Conservation (phyloP, 2,329 filamentous ascomycete species). For the Didymellaceae sp. region DNA sequence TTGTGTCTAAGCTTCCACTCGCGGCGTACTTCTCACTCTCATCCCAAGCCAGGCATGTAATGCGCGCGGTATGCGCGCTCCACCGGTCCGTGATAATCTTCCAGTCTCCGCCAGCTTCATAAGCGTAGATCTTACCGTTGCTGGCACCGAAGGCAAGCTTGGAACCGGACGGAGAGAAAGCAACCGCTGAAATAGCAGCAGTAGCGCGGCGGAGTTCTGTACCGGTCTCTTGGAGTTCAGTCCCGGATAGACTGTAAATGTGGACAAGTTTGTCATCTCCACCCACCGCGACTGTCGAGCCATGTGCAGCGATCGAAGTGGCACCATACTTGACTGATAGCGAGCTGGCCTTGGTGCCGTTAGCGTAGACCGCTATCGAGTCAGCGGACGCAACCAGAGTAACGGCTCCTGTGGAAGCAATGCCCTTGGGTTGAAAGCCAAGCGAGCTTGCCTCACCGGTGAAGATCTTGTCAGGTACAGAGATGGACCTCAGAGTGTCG, state of each 20-base stretch:
- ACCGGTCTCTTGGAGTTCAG: slow-evolving; percentile 59
- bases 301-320: slow-evolving; percentile 73
- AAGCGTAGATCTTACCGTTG: slow-evolving; percentile 86
- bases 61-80: slow-evolving; percentile 73
- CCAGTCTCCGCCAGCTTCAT: slow-evolving; percentile 67
- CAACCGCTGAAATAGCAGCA: slow-evolving; percentile 76
- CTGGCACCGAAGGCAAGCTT: slow-evolving; percentile 83
- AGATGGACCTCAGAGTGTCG: slow-evolving; percentile 82
- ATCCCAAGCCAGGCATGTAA: slow-evolving; percentile 79
- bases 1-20: slow-evolving; percentile 87
- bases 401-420: slow-evolving; percentile 63
- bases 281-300: slow-evolving; percentile 75
- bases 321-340: slow-evolving; percentile 69
- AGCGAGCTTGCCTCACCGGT: slow-evolving; percentile 72
- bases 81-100: slow-evolving; percentile 80
- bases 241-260: slow-evolving; percentile 70
- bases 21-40: slow-evolving; percentile 75
- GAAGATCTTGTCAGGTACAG: slow-evolving; percentile 77
- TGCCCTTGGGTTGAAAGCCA: slow-evolving; percentile 79
- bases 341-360: slow-evolving; percentile 65
- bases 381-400: slow-evolving; percentile 61
- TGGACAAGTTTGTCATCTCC: slow-evolving; percentile 75
- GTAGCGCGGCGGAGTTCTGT: slow-evolving; percentile 71
- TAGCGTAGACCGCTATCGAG: slow-evolving; percentile 66
- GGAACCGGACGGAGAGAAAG: slow-evolving; percentile 80